Evolutionary conservation across 768 basidiomycete species (phyloP), one percentile per base, ranked within the genome.

Genomic region (Hygrophorus pudorinus): DNA sequence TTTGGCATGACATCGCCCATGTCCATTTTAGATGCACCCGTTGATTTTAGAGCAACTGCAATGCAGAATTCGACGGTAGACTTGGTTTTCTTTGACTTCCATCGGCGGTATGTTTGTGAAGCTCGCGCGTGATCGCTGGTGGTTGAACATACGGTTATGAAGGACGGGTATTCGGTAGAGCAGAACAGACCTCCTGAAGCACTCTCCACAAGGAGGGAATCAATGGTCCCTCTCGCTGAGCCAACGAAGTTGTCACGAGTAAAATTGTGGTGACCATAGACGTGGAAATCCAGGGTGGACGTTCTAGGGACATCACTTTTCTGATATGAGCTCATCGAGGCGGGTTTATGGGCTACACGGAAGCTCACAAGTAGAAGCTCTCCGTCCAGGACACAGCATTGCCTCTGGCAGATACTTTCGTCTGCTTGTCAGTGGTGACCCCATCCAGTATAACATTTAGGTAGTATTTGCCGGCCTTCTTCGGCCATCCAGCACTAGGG

Each of bases 341-440:
- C n/a, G n/a, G n/a, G n/a, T n/a, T n/a, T n/a, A n/a, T n/a, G n/a
- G n/a, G n/a, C 2, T 42, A 7, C 28, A 20, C 27, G 16, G 10
- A 31, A 24, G 24, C 44, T 14, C 27, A 45, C 44, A 45, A 45
- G 37, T 45, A 30, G 37, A 45, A 45, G 13, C 9, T 39, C 13
- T 45, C 36, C 14, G 8, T 38, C 44, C 44, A 45, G 13, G 16
- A 5, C 16, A 24, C 10, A 14, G 27, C 14, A 33, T 30, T 13
- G 5, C 31, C 17, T 4, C 42, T 33, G 13, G 20, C 6, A 38
- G 28, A n/a, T n/a, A n/a, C 36, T 20, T n/a, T 16, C n/a, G 44
- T 45, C 27, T 38, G 38, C 16, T 32, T 30, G 12, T 13, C 17
- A 13, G n/a, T 29, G 5, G n/a, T n/a, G n/a, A n/a, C n/a, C n/a